Evolutionary conservation across 495 filamentous ascomycete species (phyloP).

Genomic region (Tuber umbilicatum): DNA sequence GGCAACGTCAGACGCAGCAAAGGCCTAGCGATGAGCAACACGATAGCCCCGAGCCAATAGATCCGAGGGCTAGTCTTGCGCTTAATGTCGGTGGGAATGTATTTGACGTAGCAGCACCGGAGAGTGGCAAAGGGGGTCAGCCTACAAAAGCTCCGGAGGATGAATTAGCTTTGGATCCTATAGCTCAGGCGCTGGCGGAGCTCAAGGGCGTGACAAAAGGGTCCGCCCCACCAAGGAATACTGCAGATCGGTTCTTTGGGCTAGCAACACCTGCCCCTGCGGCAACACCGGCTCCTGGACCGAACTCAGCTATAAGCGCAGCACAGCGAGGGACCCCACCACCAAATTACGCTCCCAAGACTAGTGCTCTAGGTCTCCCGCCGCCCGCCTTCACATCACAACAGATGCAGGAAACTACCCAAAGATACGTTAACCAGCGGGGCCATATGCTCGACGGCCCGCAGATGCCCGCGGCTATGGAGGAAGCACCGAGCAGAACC

Average conservation of each 20-base stretch:
- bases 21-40: conserved; percentile 45
- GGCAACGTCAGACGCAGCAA: conserved; percentile 41
- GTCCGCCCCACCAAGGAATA: conserved; percentile 72
- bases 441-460: conserved; percentile 67
- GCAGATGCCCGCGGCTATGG: conserved; percentile 40
- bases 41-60: conserved; percentile 79
- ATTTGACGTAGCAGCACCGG: conserved; percentile 87
- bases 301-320: conserved; percentile 44
- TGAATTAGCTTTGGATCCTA: conserved; percentile 67
- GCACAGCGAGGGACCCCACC: conserved; percentile 66
- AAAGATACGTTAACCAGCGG: conserved; percentile 76
- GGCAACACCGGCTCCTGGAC: conserved; percentile 44
- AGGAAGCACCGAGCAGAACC: conserved; percentile 41
- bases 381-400: conserved; percentile 84
- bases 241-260: conserved; percentile 89
- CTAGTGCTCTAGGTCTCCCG: conserved; percentile 74
- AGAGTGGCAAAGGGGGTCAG: conserved; percentile 43
- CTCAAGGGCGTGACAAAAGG: conserved; percentile 64
- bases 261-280: conserved; percentile 73
- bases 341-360: conserved; percentile 69
- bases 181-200: conserved; percentile 85
- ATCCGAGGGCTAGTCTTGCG: conserved; percentile 86
- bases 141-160: conserved; percentile 34
- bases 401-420: conserved; percentile 88
- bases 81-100: conserved; percentile 96